Evolutionary conservation across 495 filamentous ascomycete genomes (phyloP).

Genomic region (Aspergillus homomorphus): DNA sequence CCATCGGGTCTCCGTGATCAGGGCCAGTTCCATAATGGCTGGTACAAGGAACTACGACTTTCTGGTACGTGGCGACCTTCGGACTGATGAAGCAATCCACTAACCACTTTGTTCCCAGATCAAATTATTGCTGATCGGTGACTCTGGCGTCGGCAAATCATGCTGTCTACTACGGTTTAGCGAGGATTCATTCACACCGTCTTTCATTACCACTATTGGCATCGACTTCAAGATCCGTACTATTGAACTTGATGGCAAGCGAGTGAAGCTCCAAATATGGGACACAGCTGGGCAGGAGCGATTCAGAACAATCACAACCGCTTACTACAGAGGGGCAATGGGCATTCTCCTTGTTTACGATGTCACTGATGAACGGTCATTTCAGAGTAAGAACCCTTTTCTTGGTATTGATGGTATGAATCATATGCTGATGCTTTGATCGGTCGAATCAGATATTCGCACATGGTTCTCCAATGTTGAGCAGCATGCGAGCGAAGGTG

Average conservation of each 20-base stretch:
- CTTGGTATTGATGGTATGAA: background rate
- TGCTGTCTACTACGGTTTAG: constrained; percentile 98
- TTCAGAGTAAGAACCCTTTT: constrained; percentile 79
- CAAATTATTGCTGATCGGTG: constrained; percentile 96
- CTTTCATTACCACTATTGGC: constrained; percentile 98
- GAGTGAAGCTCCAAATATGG: constrained; percentile 99
- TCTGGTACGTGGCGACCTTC: constrained; percentile 59
- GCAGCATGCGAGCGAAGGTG: constrained; percentile 97
- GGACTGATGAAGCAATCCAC: background rate
- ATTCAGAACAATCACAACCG: constrained; percentile 97
- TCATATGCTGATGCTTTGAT: background rate
- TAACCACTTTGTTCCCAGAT: constrained; percentile 58
- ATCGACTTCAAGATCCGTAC: constrained; percentile 99
- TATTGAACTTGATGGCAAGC: constrained; percentile 96
- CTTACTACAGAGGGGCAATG: constrained; percentile 98
- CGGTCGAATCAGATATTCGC: constrained; percentile 70
- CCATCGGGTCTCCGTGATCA: background rate
- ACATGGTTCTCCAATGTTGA: constrained; percentile 99
- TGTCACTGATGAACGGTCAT: constrained; percentile 94
- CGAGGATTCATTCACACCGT: constrained; percentile 97
- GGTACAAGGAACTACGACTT: constrained; percentile 98
- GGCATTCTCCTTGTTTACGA: constrained; percentile 98
- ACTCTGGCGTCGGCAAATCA: constrained; percentile 97
- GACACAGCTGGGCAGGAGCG: constrained; percentile 97
- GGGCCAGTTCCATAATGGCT: constrained; percentile 61